Conservation (phyloP, 495 filamentous ascomycete genomes). For the Jackrogersella minutella region DNA sequence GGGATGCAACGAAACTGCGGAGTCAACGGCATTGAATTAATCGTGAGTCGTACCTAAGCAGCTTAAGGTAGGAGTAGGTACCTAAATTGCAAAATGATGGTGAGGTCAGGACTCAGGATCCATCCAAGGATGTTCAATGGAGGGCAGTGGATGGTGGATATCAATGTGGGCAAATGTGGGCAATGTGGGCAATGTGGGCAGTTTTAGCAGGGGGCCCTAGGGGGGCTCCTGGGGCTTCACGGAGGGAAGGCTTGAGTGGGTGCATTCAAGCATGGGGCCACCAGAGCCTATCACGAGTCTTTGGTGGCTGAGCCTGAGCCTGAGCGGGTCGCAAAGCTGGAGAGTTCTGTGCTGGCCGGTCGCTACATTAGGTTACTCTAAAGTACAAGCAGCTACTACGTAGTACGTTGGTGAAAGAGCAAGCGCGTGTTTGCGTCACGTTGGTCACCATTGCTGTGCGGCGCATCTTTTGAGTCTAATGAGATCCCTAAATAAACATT, state of each 20-base stretch:
- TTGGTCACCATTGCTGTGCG: not conserved
- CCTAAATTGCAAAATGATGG: constrained; percentile 2
- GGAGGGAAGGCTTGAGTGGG: constrained; percentile 16
- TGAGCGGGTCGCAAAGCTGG: not conserved
- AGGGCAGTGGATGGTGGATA: no score
- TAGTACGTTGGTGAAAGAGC: no score
- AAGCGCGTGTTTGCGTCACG: constrained; percentile 19
- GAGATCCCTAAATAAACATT: no score
- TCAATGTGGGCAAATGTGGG: no score
- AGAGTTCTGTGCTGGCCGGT: constrained; percentile 6
- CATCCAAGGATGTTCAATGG: no score
- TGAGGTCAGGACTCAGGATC: constrained; percentile 28
- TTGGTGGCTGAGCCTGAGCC: no score
- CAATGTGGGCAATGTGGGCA: not conserved
- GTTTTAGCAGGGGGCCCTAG: not conserved
- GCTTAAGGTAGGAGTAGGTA: not conserved
- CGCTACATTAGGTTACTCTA: constrained; percentile 21
- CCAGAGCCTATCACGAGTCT: not conserved
- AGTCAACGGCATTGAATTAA: constrained; percentile 21
- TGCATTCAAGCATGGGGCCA: constrained; percentile 18
- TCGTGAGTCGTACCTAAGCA: not conserved
- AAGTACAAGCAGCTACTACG: no score
- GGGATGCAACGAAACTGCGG: constrained; percentile 28
- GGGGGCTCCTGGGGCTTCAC: no score
- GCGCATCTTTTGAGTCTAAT: not conserved